A percentile compares a stretch with the other conserved stretches of the same genome.
phyloP scores from a whole-genome alignment of 768 basidiomycete genomes.

The Tulasnella sp. region DNA sequence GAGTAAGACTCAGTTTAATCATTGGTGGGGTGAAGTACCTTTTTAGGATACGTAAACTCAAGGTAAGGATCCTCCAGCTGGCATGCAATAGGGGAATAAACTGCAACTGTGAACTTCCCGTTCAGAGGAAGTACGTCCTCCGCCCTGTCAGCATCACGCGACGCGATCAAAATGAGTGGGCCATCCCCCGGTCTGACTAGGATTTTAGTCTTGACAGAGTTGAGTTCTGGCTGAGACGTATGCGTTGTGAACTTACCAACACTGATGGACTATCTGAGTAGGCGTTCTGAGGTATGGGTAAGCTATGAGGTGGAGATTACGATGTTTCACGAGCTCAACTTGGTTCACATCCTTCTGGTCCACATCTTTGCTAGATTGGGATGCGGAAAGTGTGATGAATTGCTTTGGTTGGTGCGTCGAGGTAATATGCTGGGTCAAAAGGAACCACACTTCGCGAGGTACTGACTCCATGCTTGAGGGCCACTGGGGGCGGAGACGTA shows the following conservation, averaged over 20 bases:
- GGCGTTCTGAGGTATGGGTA: constrained; percentile 23
- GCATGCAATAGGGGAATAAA: constrained; percentile 34
- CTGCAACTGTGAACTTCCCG: constrained; percentile 54
- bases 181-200: constrained; percentile 14
- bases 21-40: constrained; percentile 16
- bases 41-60: constrained; percentile 22
- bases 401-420: constrained; percentile 47
- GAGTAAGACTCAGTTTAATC: neutral
- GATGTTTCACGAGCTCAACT: constrained; percentile 1
- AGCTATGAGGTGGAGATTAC: neutral
- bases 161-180: constrained; percentile 42
- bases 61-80: constrained; percentile 18
- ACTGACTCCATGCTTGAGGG: neutral
- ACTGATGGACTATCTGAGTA: constrained; percentile 36
- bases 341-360: neutral
- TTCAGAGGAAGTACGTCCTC: constrained; percentile 10
- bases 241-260: constrained; percentile 26
- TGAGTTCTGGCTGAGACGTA: constrained; percentile 8
- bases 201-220: constrained; percentile 24
- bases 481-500: neutral
- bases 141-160: constrained; percentile 54
- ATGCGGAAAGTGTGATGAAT: constrained; percentile 52
- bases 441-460: constrained; percentile 53
- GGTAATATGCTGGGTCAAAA: constrained; percentile 62
- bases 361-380: constrained; percentile 16